phyloP scores from a whole-genome alignment of 148 eudicot species.

The Vaccinium corymbosum region DNA sequence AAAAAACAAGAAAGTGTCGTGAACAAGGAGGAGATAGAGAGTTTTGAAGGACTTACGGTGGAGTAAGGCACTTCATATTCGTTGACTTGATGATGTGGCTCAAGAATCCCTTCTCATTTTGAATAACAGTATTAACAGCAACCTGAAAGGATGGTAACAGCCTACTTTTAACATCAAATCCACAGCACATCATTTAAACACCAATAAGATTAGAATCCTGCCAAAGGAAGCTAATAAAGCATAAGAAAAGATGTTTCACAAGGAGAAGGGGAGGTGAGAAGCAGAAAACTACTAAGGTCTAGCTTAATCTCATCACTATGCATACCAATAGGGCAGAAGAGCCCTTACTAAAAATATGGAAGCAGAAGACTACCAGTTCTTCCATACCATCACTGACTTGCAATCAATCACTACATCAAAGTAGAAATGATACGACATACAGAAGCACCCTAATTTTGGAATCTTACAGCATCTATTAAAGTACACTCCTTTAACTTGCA shows the following conservation, averaged over 20 bases:
- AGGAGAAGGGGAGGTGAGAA: neutral
- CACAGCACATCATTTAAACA: too few relatives aligned
- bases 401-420: conserved; percentile 2
- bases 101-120: conserved; percentile 70
- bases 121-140: conserved; percentile 70
- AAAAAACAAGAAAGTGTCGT: neutral
- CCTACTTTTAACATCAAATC: too few relatives aligned
- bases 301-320: neutral
- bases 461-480: neutral
- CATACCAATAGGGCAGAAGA: too few relatives aligned
- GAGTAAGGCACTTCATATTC: conserved; percentile 84
- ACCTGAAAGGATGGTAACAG: conserved; percentile 35
- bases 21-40: neutral
- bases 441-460: neutral
- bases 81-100: conserved; percentile 80
- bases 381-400: neutral
- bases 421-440: neutral
- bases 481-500: neutral
- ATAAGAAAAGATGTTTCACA: neutral
- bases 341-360: neutral
- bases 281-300: neutral
- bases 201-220: neutral
- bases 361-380: neutral
- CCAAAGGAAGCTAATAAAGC: neutral
- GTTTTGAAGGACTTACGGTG: conserved; percentile 50